Evolutionary conservation across 192 early-diverging fungal species (phyloP).

Genomic region (Podila verticillata): DNA sequence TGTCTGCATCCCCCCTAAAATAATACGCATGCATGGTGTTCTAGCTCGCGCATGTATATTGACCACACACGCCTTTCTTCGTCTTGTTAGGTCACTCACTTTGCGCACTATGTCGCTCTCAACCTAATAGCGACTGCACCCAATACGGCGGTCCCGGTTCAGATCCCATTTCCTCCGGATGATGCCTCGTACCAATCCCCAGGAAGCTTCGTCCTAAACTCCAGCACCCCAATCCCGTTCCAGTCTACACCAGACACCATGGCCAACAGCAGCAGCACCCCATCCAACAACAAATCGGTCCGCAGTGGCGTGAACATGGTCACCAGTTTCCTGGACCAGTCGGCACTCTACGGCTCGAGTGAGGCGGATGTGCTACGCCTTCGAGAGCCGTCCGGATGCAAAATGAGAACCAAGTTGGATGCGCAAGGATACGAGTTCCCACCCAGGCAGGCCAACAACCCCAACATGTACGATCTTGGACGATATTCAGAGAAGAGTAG

Average conservation of each 20-base stretch:
- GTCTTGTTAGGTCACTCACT: too few relatives aligned
- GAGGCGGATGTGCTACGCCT: neutral
- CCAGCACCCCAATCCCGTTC: neutral
- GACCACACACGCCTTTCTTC: too few relatives aligned
- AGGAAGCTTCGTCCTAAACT: neutral
- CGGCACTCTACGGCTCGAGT: neutral
- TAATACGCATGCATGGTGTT: too few relatives aligned
- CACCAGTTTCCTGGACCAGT: neutral
- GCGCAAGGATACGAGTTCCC: neutral
- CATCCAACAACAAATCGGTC: neutral
- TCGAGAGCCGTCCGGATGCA: neutral
- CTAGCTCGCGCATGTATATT: too few relatives aligned
- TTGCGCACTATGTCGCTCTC: too few relatives aligned
- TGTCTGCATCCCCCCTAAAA: too few relatives aligned
- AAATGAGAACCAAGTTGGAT: neutral
- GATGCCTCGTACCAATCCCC: conserved; percentile 2
- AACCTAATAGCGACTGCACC: too few relatives aligned
- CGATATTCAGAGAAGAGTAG: neutral
- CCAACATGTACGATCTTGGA: neutral
- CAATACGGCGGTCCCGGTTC: neutral
- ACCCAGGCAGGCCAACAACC: neutral
- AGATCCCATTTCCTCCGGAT: neutral
- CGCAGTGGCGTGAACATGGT: neutral
- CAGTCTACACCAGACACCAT: neutral
- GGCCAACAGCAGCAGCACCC: neutral